Evolutionary conservation across 116 monocot genomes (phyloP).

Genomic region (Phalaenopsis hybrid): DNA sequence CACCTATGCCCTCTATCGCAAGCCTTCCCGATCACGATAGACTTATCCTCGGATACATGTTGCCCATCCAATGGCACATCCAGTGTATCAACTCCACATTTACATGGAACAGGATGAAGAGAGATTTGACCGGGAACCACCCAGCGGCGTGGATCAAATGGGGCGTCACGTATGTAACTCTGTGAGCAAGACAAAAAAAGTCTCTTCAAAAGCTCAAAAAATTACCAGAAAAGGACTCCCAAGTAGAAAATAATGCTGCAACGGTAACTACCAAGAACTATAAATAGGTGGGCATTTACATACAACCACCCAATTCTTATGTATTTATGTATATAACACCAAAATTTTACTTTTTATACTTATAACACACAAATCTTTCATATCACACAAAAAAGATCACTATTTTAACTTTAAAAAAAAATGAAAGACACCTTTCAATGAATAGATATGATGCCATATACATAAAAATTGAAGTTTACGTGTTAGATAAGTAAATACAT

Average conservation of each 20-base stretch:
- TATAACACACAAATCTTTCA: too few relatives aligned
- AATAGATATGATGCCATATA: too few relatives aligned
- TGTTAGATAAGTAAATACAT: too few relatives aligned
- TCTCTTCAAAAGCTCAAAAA: not conserved
- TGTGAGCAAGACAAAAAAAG: conserved; percentile 10
- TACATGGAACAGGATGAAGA: conserved; percentile 48
- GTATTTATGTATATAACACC: too few relatives aligned
- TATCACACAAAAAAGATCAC: too few relatives aligned
- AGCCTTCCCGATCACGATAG: conserved; percentile 58
- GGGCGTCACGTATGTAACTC: conserved; percentile 85
- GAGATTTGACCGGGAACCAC: conserved; percentile 74
- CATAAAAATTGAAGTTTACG: too few relatives aligned
- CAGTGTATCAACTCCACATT: conserved; percentile 32
- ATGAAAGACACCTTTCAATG: too few relatives aligned
- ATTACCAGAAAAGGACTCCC: not conserved
- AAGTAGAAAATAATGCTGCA: not conserved
- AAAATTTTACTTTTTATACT: too few relatives aligned
- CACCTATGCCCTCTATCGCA: conserved; percentile 92
- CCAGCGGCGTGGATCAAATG: conserved; percentile 93
- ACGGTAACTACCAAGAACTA: not conserved
- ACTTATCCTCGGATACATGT: conserved; percentile 28
- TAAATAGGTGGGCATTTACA: too few relatives aligned
- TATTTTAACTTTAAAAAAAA: too few relatives aligned
- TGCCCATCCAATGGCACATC: conserved; percentile 26
- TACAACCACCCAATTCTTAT: too few relatives aligned